Base-by-base conservation (phyloP, 768 basidiomycete genomes). In the Pulveroboletus sp. region DNA sequence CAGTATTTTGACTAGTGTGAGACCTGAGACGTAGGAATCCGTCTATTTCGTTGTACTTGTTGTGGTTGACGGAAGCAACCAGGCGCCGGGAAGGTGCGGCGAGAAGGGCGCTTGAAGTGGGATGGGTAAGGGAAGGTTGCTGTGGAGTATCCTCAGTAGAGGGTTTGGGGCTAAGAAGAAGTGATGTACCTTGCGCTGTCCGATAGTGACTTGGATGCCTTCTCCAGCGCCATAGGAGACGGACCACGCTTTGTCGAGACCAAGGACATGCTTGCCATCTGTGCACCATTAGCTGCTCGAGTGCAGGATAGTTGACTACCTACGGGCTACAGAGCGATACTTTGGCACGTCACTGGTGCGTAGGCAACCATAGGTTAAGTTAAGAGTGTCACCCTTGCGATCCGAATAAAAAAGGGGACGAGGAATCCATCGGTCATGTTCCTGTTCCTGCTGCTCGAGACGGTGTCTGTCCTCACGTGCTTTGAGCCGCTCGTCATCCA, bases 361-460 rank as follows among this genome's bases (percentile, higher is more conserved):
- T 30, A 86, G 58, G 3, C 79, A 70, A n/a, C 85, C 87, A 57
- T 86, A 89, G 38, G 75, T 75, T 30, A 86, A 66, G 60, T 86
- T 89, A 46, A 82, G 68, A 39, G 66, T 53, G 63, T 90, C 88
- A 3, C 86, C 86, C 57, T 77, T 79, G 43, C 76, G 73, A 62
- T 89, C 87, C 11, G 80, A 80, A 61, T 77, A 87, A 67, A 79
- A 89, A 8, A 69, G 50, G 30, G 61, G 64, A 27, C 51, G 67
- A 39, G 62, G 63, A 37, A 61, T 58, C 58, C 60, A 64, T 55
- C 58, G 56, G 47, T 56, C 57, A 36, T 52, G 55, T 30, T 63
- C 52, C 32, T 50, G 52, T 18, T 36, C 54, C 14, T 57, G 60
- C 33, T 55, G 53, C 21, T 57, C 59, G 18, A 56, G 47, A 21